Base-by-base conservation (phyloP, 371 early-diverging fungal species). In the Mycotypha africana region DNA sequence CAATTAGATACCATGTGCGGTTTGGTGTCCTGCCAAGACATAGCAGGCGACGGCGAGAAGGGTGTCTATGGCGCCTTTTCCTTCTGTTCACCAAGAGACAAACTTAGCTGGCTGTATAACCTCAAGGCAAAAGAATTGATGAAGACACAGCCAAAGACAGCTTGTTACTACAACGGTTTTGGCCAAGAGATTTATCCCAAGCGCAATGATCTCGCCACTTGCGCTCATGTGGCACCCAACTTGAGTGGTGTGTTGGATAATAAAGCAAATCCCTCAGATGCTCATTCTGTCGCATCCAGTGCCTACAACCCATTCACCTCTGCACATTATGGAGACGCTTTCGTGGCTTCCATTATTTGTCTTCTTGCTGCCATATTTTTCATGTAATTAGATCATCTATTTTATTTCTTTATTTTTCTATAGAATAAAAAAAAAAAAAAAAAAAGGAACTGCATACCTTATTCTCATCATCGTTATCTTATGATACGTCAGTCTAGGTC, bases 31-130 rank as follows among this genome's bases (percentile, higher is more conserved):
- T 80, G 83, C 33, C 51, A 51, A 11, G 83, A 82, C 33, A 76
- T 81, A 34, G 57, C 67, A 17, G 62, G 65, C 5, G 60, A 81
- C 58, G 71, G 68, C 6, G 71, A 66, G 51, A 62, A 67, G 2
- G 82, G 82, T 4, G 47, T 38, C 2, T 84, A 84, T 42, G 82
- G 80, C 16, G 62, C 62, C 6, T 79, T 67, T 49, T 76, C 80
- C 1, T 73, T 65, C 50, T 84, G 84, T 45, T 38, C 59, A 1
- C 62, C 72, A 0, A 49, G 62, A 10, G 70, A 79, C 24, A 76
- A 81, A 46, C 59, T 84, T 20, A 68, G 69, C 39, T 73, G 62
- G 60, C 49, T 73, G 24, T 73, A 73, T 42, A 48, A 63, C 21
- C 25, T 59, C 8, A 64, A 64, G 38, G 51, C 54, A 9, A 49